Conservation (phyloP, 495 filamentous ascomycete genomes). For the Oidiodendron maius region DNA sequence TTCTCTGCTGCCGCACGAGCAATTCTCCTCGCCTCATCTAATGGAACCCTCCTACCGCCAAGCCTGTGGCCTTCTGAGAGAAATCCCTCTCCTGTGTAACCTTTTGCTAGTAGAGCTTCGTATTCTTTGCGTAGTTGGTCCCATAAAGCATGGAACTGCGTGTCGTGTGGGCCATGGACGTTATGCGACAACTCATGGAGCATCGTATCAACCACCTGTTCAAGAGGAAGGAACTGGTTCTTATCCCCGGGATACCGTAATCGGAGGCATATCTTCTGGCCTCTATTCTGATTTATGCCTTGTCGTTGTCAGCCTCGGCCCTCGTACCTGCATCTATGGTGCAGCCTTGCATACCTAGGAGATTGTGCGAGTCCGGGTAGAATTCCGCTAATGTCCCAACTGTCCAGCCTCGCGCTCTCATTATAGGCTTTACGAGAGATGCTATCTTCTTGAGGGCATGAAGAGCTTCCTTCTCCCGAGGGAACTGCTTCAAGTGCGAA, state of each 20-base stretch:
- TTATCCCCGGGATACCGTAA: constrained; percentile 73
- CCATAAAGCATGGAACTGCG: constrained; percentile 78
- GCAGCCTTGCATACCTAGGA: constrained; percentile 51
- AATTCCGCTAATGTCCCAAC: constrained; percentile 82
- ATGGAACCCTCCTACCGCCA: constrained; percentile 60
- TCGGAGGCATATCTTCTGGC: constrained; percentile 76
- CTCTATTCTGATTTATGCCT: constrained; percentile 69
- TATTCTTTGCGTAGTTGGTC: constrained; percentile 85
- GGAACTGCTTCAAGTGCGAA: constrained; percentile 69
- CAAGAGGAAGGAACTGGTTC: constrained; percentile 72
- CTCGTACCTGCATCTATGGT: neutral
- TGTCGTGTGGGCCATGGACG: constrained; percentile 75
- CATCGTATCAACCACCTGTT: constrained; percentile 84
- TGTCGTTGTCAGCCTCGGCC: constrained; percentile 22
- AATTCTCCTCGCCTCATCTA: constrained; percentile 69
- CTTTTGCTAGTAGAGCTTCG: constrained; percentile 64
- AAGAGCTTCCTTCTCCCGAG: constrained; percentile 73
- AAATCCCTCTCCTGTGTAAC: constrained; percentile 92
- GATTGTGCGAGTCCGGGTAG: constrained; percentile 65
- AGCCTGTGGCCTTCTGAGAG: constrained; percentile 67
- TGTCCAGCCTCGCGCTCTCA: constrained; percentile 78
- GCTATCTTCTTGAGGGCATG: constrained; percentile 76
- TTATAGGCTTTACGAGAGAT: constrained; percentile 90
- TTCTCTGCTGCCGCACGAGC: constrained; percentile 75
- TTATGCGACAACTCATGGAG: constrained; percentile 95